A percentile compares a stretch with the other conserved stretches of the same genome.
Conservation (phyloP, 1,284 basidiomycete species). For the Kwoniella shivajii region DNA sequence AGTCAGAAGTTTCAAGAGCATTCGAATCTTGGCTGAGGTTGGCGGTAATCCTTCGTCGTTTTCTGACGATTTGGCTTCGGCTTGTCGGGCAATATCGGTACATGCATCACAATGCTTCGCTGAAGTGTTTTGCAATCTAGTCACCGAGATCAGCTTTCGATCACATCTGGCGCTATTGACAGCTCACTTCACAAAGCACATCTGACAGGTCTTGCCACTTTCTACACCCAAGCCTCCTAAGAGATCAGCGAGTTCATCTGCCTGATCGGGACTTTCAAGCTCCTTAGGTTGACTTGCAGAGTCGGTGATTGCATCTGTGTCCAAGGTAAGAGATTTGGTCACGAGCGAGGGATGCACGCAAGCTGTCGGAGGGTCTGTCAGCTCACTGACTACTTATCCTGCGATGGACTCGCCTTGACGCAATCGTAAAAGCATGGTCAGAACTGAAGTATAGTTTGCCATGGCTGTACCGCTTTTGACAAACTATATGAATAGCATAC, state of each 20-base stretch:
- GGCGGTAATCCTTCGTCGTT: constrained; percentile 58
- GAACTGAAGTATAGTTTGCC: constrained; percentile 77
- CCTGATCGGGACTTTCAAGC: constrained; percentile 61
- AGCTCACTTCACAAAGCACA: constrained; percentile 71
- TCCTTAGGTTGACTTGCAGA: constrained; percentile 6
- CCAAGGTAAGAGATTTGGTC: constrained; percentile 69
- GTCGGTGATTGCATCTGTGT: constrained; percentile 72
- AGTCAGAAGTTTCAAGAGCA: constrained; percentile 71
- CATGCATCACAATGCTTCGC: constrained; percentile 24
- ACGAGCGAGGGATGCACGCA: constrained; percentile 86
- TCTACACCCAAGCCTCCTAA: constrained; percentile 71
- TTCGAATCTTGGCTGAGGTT: constrained; percentile 83
- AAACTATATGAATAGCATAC: constrained; percentile 48
- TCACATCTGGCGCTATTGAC: no score
- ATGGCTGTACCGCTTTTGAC: constrained; percentile 61
- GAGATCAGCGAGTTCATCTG: constrained; percentile 74
- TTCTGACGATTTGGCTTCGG: constrained; percentile 15
- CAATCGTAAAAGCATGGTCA: constrained; percentile 79
- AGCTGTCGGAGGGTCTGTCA: constrained; percentile 58
- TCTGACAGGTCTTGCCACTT: constrained; percentile 65
- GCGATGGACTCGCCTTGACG: constrained; percentile 69
- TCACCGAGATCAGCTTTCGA: no score
- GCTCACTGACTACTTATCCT: not conserved
- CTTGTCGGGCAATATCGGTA: constrained; percentile 20
- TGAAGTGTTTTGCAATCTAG: constrained; percentile 14